Evolutionary conservation across 1,284 basidiomycete species (phyloP).

Genomic region (Termitomyces sp.): DNA sequence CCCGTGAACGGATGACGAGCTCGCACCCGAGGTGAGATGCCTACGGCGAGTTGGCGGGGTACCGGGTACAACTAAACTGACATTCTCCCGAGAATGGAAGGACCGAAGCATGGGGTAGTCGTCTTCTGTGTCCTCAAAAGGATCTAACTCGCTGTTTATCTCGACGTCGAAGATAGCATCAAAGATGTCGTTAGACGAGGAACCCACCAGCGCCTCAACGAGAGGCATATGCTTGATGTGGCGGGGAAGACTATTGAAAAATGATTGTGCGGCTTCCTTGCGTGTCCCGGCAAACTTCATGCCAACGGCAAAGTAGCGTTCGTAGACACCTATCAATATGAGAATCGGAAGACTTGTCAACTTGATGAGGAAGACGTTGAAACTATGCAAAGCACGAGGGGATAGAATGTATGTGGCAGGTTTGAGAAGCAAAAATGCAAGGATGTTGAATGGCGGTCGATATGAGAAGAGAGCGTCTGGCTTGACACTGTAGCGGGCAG

Average conservation of each 20-base stretch:
- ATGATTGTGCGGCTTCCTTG: conserved; percentile 44
- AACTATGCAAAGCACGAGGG: conserved; percentile 69
- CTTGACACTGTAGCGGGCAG: conserved; percentile 55
- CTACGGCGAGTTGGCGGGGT: conserved; percentile 22
- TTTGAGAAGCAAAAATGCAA: conserved; percentile 74
- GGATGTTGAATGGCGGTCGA: conserved; percentile 79
- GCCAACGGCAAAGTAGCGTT: conserved; percentile 60
- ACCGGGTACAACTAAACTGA: conserved; percentile 15
- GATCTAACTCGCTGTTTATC: conserved; percentile 42
- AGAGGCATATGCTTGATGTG: conserved; percentile 68
- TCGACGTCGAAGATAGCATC: conserved; percentile 77
- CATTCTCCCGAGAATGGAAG: conserved; percentile 38
- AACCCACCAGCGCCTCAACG: conserved; percentile 66
- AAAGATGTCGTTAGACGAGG: conserved; percentile 58
- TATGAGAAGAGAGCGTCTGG: conserved; percentile 89
- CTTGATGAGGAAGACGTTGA: conserved; percentile 81
- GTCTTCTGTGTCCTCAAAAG: conserved; percentile 46
- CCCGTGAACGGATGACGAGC: conserved; percentile 10
- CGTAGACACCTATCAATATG: conserved; percentile 74
- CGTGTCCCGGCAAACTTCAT: conserved; percentile 45
- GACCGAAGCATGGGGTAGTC: conserved; percentile 36
- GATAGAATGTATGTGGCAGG: conserved; percentile 70
- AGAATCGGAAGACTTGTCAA: conserved; percentile 78
- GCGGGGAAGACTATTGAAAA: conserved; percentile 64
- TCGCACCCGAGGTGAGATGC: conserved; percentile 11